These are phyloP conservation scores for Rubroshorea leprosula DNA, from an alignment of 345 rosid species.

Conservation along the genomic window DNA sequence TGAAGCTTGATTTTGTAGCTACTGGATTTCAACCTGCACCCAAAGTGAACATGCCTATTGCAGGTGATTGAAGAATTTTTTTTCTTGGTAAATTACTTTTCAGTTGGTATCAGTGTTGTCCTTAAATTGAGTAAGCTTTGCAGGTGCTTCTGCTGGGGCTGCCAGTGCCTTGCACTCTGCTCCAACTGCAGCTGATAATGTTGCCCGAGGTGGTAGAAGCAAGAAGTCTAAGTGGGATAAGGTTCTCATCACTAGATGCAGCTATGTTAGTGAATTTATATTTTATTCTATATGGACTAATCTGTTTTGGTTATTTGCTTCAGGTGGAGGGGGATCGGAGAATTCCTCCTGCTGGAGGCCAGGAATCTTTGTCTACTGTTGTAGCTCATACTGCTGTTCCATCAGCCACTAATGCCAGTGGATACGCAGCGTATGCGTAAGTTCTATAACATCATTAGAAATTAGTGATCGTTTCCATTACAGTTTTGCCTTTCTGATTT, in stretches of 20 bases:
- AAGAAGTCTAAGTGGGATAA: slow-evolving; percentile 97
- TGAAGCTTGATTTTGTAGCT: slow-evolving; percentile 69
- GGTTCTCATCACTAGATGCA: slow-evolving; percentile 30
- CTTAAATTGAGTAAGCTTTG: slow-evolving; percentile 15
- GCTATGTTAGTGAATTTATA: neutral
- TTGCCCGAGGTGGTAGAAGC: slow-evolving; percentile 62
- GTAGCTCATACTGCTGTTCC: slow-evolving; percentile 55
- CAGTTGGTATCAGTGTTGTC: neutral
- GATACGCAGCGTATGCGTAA: slow-evolving; percentile 90
- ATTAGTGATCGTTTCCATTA: too few relatives aligned
- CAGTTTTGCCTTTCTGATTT: neutral
- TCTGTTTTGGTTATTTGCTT: slow-evolving; percentile 10
- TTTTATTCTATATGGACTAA: neutral
- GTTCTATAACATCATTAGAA: slow-evolving; percentile 16
- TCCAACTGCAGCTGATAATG: slow-evolving; percentile 35
- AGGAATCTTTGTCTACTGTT: slow-evolving; percentile 49
- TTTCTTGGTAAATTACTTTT: neutral
- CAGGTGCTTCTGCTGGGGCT: slow-evolving; percentile 29
- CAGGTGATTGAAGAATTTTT: slow-evolving; percentile 36
- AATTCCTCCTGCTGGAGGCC: slow-evolving; percentile 51
- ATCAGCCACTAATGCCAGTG: slow-evolving; percentile 76
- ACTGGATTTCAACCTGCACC: slow-evolving; percentile 54
- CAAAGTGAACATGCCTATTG: slow-evolving; percentile 54
- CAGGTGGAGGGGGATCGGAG: slow-evolving; percentile 79
- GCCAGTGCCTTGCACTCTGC: slow-evolving; percentile 6